phyloP scores from a whole-genome alignment of 1,284 basidiomycete species.

The Leccinum griseonigrum region DNA sequence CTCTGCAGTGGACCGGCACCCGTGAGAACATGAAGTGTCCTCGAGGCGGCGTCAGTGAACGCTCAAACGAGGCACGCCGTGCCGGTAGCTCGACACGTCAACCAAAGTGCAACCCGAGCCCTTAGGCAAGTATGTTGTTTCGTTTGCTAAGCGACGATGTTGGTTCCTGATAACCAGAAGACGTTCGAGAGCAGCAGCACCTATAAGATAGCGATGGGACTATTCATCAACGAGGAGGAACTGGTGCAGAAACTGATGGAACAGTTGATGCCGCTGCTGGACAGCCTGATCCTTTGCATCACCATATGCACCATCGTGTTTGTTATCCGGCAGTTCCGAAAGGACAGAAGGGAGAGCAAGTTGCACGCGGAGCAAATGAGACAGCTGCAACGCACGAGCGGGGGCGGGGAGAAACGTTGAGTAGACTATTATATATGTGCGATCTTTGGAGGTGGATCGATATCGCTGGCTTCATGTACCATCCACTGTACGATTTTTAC shows the following conservation, averaged over 20 bases:
- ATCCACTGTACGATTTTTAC: not conserved
- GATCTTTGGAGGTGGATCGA: not conserved
- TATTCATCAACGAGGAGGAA: conserved; percentile 23
- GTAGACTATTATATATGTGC: conserved; percentile 5
- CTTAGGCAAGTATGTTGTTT: conserved; percentile 4
- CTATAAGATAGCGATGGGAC: conserved; percentile 13
- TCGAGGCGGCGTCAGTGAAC: conserved; percentile 3
- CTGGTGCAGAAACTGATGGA: conserved; percentile 13
- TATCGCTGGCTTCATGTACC: not conserved
- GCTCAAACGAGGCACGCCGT: not conserved
- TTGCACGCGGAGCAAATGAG: conserved; percentile 21
- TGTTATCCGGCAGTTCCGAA: conserved; percentile 14
- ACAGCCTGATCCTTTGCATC: conserved; percentile 14
- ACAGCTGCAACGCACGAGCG: conserved; percentile 9
- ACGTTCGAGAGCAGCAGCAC: not conserved
- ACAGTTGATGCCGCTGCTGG: conserved; percentile 20
- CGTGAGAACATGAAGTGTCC: conserved; percentile 10
- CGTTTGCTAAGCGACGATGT: not conserved
- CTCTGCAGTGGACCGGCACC: not conserved
- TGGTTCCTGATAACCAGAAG: not conserved
- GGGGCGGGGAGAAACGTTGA: not conserved
- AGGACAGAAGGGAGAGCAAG: conserved; percentile 23
- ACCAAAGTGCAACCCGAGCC: not conserved
- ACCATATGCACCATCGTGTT: conserved; percentile 19
- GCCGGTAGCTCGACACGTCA: not conserved